Evolutionary conservation across 441 rosid genomes (phyloP).

Genomic region (Gossypium schwendimanii): DNA sequence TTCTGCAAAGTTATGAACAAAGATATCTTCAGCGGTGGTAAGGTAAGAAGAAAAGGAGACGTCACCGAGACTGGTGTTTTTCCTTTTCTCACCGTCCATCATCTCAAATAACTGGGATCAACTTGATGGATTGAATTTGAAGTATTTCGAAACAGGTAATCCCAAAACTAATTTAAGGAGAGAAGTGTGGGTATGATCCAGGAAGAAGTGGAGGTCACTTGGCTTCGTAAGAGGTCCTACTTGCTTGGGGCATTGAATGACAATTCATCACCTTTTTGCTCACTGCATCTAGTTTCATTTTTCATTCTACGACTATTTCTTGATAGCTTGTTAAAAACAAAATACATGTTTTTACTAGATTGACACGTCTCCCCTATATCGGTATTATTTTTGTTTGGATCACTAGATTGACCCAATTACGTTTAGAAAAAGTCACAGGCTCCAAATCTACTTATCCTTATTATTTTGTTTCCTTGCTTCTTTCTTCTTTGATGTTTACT

Average conservation of each 20-base stretch:
- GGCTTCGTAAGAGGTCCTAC: conserved; percentile 28
- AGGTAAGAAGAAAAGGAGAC: conserved; percentile 56
- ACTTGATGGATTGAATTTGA: not conserved
- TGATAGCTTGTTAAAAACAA: no score
- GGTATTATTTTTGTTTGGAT: no score
- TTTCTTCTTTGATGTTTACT: no score
- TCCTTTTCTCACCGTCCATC: conserved; percentile 41
- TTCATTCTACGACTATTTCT: no score
- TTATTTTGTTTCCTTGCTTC: no score
- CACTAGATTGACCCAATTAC: no score
- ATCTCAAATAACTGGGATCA: not conserved
- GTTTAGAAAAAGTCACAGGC: no score
- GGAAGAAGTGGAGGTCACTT: not conserved
- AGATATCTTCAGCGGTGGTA: conserved; percentile 32
- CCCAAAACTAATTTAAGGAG: not conserved
- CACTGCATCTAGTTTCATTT: not conserved
- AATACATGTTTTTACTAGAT: no score
- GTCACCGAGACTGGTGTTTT: conserved; percentile 31
- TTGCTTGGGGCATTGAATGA: not conserved
- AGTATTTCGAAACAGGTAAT: not conserved
- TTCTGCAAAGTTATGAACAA: conserved; percentile 31
- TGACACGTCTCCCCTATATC: no score
- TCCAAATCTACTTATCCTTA: no score
- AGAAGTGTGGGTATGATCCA: not conserved
- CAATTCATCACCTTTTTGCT: not conserved